Percentiles rank a stretch among this genome's conserved stretches.
phyloP scores from a whole-genome alignment of 2,329 filamentous ascomycete species.

The Intubia oerlemansii region DNA sequence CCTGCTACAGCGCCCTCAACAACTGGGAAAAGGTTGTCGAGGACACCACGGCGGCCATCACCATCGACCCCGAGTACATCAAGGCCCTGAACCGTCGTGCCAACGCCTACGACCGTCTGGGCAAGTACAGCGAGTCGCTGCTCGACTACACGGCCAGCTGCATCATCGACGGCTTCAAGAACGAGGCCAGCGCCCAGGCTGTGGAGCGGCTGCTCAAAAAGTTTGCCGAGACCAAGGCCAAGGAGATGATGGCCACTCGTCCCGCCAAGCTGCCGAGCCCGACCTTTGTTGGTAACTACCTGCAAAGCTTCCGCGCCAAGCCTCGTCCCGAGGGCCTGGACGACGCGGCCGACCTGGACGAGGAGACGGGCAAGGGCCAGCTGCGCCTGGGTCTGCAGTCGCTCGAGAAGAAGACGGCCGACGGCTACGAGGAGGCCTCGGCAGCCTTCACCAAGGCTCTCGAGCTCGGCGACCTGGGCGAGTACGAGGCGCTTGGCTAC shows the following conservation, averaged over 20 bases:
- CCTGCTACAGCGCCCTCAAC: constrained; percentile 83
- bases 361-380: constrained; percentile 66
- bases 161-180: constrained; percentile 96
- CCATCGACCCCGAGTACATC: constrained; percentile 85
- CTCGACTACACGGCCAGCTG: constrained; percentile 97
- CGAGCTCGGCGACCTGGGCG: constrained; percentile 57
- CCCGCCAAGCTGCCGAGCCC: constrained; percentile 76
- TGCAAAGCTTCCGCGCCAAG: constrained; percentile 88
- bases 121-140: constrained; percentile 79
- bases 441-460: constrained; percentile 73
- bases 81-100: constrained; percentile 94
- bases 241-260: constrained; percentile 73
- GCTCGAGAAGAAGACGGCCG: constrained; percentile 68
- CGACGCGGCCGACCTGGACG: constrained; percentile 54
- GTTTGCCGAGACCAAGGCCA: constrained; percentile 85
- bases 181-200: constrained; percentile 67
- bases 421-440: constrained; percentile 79
- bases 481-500: constrained; percentile 77
- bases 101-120: constrained; percentile 87
- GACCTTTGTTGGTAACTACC: constrained; percentile 95
- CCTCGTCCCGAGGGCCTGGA: constrained; percentile 63
- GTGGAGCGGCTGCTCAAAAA: constrained; percentile 92
- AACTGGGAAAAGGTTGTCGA: constrained; percentile 94
- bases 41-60: constrained; percentile 86
- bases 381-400: constrained; percentile 64